A percentile compares a stretch with the other conserved stretches of the same genome.
These are phyloP conservation scores for Agrocybe praecox DNA, from an alignment of 768 basidiomycete genomes.

Conservation along the genomic window DNA sequence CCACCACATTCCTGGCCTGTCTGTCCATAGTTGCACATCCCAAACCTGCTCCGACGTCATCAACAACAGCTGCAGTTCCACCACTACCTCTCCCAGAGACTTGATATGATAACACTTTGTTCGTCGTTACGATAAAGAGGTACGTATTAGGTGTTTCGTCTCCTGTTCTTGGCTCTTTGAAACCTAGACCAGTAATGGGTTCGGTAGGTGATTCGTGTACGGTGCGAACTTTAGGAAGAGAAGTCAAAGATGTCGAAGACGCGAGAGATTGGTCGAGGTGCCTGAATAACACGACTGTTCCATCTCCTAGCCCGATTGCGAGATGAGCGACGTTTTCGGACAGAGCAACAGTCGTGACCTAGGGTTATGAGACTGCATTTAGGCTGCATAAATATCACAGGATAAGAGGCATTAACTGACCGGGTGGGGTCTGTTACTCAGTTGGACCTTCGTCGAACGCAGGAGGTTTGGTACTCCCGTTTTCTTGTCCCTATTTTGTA, in stretches of 20 bases:
- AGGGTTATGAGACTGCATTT: conserved; percentile 10
- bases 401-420: conserved; percentile 35
- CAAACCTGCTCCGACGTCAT: conserved; percentile 84
- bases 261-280: conserved; percentile 90
- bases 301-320: conserved; percentile 93
- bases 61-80: conserved; percentile 66
- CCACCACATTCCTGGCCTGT: conserved; percentile 70
- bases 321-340: conserved; percentile 81
- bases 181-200: conserved; percentile 92
- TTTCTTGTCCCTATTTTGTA: conserved; percentile 70
- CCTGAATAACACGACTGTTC: conserved; percentile 88
- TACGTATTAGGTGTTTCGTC: conserved; percentile 42
- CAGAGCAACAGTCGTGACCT: conserved; percentile 82
- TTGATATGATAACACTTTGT: conserved; percentile 75
- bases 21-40: conserved; percentile 86
- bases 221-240: conserved; percentile 83
- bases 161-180: conserved; percentile 62
- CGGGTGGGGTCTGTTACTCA: conserved; percentile 77
- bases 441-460: conserved; percentile 77
- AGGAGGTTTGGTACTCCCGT: conserved; percentile 63
- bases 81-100: conserved; percentile 73
- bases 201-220: conserved; percentile 85
- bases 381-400: not conserved
- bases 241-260: conserved; percentile 65
- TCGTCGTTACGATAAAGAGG: conserved; percentile 89